Percentiles rank a stretch among this genome's conserved stretches.
These are phyloP conservation scores for Fusarium liriodendri DNA, from an alignment of 2,329 filamentous ascomycete species.

Conservation along the genomic window DNA sequence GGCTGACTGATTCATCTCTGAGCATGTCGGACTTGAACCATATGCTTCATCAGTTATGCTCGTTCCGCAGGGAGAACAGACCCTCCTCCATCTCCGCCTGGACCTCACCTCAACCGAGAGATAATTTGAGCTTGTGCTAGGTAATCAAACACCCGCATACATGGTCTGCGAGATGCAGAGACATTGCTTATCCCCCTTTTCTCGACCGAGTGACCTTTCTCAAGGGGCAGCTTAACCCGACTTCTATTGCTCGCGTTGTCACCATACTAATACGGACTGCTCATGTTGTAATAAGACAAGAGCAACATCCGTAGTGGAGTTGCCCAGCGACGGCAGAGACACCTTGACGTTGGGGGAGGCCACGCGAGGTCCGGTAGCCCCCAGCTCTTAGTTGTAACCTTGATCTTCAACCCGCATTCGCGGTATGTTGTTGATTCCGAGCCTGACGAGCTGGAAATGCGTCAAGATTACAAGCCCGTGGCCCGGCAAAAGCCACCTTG, in stretches of 20 bases:
- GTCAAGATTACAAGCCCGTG: conserved; percentile 27
- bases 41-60: conserved; percentile 18
- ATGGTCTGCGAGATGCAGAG: conserved; percentile 17
- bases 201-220: conserved; percentile 1
- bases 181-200: conserved; percentile 26
- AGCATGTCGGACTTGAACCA: conserved; percentile 6
- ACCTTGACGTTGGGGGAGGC: conserved; percentile 20
- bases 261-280: conserved; percentile 19
- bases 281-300: conserved; percentile 32
- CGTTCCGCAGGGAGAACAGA: conserved; percentile 30
- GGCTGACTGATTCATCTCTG: conserved; percentile 8
- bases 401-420: conserved; percentile 6
- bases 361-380: not conserved
- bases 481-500: conserved; percentile 33
- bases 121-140: conserved; percentile 28
- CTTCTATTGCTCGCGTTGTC: conserved; percentile 30
- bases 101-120: conserved; percentile 21
- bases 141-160: conserved; percentile 38
- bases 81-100: conserved; percentile 22
- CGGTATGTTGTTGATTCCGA: conserved; percentile 33
- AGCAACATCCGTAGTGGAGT: conserved; percentile 25
- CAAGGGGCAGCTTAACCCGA: conserved; percentile 30
- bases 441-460: conserved; percentile 15
- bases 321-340: conserved; percentile 32
- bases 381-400: conserved; percentile 11